Base-by-base conservation (phyloP, 805 yeast species). In the Candida maesae region DNA sequence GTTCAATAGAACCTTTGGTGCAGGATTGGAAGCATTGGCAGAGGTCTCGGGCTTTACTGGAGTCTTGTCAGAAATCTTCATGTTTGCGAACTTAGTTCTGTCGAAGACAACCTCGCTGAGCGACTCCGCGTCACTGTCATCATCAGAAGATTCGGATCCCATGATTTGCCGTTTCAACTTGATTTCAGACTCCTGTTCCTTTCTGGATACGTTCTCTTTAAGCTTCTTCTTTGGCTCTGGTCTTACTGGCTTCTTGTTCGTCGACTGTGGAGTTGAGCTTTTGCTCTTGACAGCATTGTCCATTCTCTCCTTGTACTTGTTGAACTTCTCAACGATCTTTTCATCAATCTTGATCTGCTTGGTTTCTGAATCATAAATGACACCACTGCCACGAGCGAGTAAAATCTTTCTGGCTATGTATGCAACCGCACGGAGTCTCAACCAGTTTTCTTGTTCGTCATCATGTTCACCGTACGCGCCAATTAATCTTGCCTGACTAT, bases 401-500 rank as follows among this genome's bases (percentile, higher is more conserved):
- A 68, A 44, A 2, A 61, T 14, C 20, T 49, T 44, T 40, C 54
- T 64, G 11, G 66, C 60, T 42, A 65, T 37, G 29, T 51, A 47
- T 8, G 61, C 65, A n/a, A 68, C 54, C 1, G 71, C 59, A 11
- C 60, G 23, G 8, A 67, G 34, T 47, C 74, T 59, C 18, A 63
- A 42, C 6, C 48, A 33, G 26, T 59, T 56, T 35, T 70, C 73
- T 28, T 56, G 52, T 1, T 37, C 55, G 3, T 42, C 17, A 35
- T 60, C 62, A 45, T 64, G 60, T 6, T 51, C 46, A 26, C 51
- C 48, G 23, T 47, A 46, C 4, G 50, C 28, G 6, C 61, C 61
- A 40, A 57, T 51, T 19, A 53, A 41, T 15, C 45, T 49, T 2
- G 42, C n/a, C 12, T 49, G 46, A 13, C 49, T 23, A 3, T 53